These are phyloP conservation scores for Gnomoniopsis sp. DNA, from an alignment of 2,329 filamentous ascomycete species.

Conservation along the genomic window DNA sequence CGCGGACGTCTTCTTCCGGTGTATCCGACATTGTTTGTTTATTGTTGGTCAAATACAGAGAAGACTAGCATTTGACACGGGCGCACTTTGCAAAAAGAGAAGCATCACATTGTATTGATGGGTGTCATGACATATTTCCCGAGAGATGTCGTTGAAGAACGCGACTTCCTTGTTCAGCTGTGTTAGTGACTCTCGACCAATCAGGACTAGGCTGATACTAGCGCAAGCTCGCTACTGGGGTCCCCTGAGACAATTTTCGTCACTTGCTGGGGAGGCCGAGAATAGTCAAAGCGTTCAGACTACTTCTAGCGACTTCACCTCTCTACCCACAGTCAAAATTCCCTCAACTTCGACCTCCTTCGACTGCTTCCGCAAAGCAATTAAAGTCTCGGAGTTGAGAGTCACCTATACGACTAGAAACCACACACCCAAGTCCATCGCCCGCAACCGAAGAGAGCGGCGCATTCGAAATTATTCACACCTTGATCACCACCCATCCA, in stretches of 20 bases:
- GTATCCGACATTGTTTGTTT: conserved; percentile 27
- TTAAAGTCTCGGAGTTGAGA: neutral
- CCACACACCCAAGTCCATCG: neutral
- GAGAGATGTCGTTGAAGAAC: neutral
- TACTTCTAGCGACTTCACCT: neutral
- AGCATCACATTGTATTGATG: neutral
- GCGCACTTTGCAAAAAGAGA: neutral
- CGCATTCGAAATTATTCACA: neutral
- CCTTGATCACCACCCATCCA: neutral
- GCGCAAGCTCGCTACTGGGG: neutral
- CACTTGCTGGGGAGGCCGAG: neutral
- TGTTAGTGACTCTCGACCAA: conserved; percentile 1
- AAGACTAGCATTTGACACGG: neutral
- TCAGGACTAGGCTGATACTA: neutral
- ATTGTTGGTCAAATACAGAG: no score
- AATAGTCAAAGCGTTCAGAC: neutral
- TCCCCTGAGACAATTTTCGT: neutral
- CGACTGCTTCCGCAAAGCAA: neutral
- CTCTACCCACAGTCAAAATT: neutral
- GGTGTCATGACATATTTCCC: neutral
- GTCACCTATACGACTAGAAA: neutral
- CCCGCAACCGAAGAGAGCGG: neutral
- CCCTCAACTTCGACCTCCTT: neutral
- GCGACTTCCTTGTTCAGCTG: conserved; percentile 8
- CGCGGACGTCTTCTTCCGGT: conserved; percentile 28